Conservation (phyloP, 1,139 yeast genomes). For the Tardiomyces blankii region DNA sequence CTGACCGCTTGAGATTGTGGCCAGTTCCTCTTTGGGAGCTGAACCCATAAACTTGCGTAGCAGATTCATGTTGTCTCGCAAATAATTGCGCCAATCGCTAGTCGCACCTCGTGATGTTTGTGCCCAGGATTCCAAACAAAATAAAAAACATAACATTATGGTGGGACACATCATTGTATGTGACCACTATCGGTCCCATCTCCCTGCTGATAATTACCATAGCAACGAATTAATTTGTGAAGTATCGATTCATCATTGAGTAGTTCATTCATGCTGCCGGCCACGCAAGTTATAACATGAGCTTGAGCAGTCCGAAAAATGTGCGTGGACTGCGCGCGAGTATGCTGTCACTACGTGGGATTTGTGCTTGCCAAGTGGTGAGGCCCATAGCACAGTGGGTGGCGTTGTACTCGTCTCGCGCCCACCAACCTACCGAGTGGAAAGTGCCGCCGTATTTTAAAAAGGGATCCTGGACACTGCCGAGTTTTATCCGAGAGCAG, state of each 20-base stretch:
- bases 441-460: not conserved
- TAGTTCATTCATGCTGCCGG: no score
- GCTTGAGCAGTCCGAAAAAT: no score
- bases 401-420: no score
- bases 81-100: slow-evolving; percentile 1
- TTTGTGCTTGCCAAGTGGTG: not conserved
- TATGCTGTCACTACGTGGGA: no score
- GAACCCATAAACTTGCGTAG: slow-evolving; percentile 54
- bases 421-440: not conserved
- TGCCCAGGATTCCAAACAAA: no score
- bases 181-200: not conserved
- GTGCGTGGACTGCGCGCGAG: no score
- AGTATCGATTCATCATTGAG: no score
- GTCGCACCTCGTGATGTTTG: not conserved
- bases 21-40: slow-evolving; percentile 54
- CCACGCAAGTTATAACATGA: no score
- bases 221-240: not conserved
- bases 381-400: no score
- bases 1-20: slow-evolving; percentile 70
- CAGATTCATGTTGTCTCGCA: slow-evolving; percentile 50
- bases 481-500: not conserved
- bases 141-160: no score
- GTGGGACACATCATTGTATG: not conserved
- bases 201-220: not conserved
- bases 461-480: not conserved